Percentiles rank a stretch among this genome's conserved stretches.
Conservation (phyloP, 2,329 filamentous ascomycete species). For the Penicillium sp. region DNA sequence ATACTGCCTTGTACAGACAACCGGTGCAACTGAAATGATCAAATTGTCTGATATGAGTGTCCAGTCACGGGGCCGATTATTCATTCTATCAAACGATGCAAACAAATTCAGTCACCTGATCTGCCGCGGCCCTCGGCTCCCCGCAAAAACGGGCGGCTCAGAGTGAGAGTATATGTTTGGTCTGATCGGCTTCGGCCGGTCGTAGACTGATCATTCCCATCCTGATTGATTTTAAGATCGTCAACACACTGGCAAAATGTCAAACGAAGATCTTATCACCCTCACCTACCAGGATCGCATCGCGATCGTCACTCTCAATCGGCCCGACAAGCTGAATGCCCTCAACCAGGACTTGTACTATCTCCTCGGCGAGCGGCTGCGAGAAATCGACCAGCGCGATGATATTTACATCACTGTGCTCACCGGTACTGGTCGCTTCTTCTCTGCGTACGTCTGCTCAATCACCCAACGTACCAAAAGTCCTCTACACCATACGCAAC, state of each 20-base stretch:
- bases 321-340: constrained; percentile 82
- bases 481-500: neutral
- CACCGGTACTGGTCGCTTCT: constrained; percentile 72
- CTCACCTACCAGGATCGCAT: constrained; percentile 64
- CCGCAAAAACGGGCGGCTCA: constrained; percentile 11
- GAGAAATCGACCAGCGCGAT: constrained; percentile 71
- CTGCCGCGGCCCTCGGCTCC: constrained; percentile 23
- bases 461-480: neutral
- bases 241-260: constrained; percentile 17
- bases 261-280: constrained; percentile 48
- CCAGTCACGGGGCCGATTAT: constrained; percentile 16
- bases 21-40: neutral
- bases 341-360: constrained; percentile 70
- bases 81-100: constrained; percentile 16
- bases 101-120: constrained; percentile 17
- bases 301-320: constrained; percentile 82
- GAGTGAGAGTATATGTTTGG: neutral
- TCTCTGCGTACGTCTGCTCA: constrained; percentile 68
- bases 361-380: constrained; percentile 65
- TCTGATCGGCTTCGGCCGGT: neutral
- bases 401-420: constrained; percentile 82
- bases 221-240: neutral
- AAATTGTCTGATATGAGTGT: neutral
- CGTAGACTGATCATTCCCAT: neutral
- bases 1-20: neutral